These are phyloP conservation scores for Ophiocordyceps polyrhachis-furcata DNA, from an alignment of 2,329 filamentous ascomycete species.

Conservation along the genomic window DNA sequence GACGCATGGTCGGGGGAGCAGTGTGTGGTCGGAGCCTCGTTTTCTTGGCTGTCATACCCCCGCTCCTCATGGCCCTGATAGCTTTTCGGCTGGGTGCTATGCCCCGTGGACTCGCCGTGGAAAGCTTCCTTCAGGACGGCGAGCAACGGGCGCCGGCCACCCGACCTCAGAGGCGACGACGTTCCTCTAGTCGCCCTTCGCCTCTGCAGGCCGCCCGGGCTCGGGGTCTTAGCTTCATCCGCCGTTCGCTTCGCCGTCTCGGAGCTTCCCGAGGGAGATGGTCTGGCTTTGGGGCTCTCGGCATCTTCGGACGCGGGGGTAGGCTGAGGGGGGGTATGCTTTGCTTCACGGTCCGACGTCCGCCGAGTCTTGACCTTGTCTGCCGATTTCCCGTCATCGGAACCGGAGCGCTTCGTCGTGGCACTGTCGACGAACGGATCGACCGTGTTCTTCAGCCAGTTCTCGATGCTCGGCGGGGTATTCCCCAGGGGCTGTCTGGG, in stretches of 20 bases:
- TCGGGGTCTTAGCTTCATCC: constrained; percentile 11
- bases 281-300: constrained; percentile 2
- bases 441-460: constrained; percentile 43
- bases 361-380: constrained; percentile 1
- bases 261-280: not conserved
- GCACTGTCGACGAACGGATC: constrained; percentile 38
- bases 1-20: constrained; percentile 4
- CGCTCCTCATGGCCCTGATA: constrained; percentile 30
- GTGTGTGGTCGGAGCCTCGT: constrained; percentile 8
- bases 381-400: not conserved
- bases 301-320: constrained; percentile 1
- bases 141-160: constrained; percentile 31
- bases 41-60: constrained; percentile 7
- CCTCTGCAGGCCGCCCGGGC: constrained; percentile 28
- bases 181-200: constrained; percentile 34
- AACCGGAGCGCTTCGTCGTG: not conserved
- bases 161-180: constrained; percentile 28
- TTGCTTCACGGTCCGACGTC: constrained; percentile 1
- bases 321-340: not conserved
- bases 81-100: constrained; percentile 23
- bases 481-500: constrained; percentile 29
- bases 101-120: constrained; percentile 36
- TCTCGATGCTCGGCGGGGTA: constrained; percentile 45
- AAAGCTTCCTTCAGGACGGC: constrained; percentile 44
- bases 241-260: constrained; percentile 6